A percentile compares a stretch with the other conserved stretches of the same genome.
phyloP scores from a whole-genome alignment of 2,329 filamentous ascomycete genomes.

The Taxawa tesnikishii region DNA sequence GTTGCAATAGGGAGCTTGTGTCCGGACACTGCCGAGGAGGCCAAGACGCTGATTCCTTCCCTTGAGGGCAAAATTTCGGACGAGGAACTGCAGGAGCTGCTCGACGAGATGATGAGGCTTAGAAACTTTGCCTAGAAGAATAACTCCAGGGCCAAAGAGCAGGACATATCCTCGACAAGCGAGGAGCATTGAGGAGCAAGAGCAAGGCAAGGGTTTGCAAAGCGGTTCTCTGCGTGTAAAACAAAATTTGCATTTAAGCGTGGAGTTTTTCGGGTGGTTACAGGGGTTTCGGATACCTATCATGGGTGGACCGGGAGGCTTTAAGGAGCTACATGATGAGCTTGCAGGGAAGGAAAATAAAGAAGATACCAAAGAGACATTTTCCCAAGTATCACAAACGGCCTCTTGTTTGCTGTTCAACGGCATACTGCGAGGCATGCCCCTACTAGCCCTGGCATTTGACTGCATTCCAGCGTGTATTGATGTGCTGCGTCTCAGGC shows the following conservation, averaged over 20 bases:
- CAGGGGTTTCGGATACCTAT: no score
- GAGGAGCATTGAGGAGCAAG: neutral
- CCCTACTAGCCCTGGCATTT: no score
- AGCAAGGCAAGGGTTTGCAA: neutral
- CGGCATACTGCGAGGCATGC: no score
- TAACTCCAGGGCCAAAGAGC: neutral
- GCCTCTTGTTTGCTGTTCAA: no score
- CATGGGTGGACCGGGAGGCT: no score
- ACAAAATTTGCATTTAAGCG: neutral
- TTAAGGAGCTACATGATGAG: no score
- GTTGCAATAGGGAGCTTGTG: slow-evolving; percentile 67
- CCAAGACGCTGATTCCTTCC: slow-evolving; percentile 88
- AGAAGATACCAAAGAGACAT: no score
- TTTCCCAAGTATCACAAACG: no score
- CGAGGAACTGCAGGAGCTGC: slow-evolving; percentile 72
- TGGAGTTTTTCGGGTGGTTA: no score
- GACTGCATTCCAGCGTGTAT: no score
- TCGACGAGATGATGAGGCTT: slow-evolving; percentile 85
- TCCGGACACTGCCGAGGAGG: slow-evolving; percentile 87
- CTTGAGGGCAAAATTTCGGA: slow-evolving; percentile 82
- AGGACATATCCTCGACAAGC: neutral
- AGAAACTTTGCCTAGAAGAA: slow-evolving; percentile 25
- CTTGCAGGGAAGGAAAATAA: no score
- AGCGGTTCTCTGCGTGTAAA: neutral
- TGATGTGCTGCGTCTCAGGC: no score